Evolutionary conservation across 2,329 filamentous ascomycete genomes (phyloP).

Genomic region (Biscogniauxia sp.): DNA sequence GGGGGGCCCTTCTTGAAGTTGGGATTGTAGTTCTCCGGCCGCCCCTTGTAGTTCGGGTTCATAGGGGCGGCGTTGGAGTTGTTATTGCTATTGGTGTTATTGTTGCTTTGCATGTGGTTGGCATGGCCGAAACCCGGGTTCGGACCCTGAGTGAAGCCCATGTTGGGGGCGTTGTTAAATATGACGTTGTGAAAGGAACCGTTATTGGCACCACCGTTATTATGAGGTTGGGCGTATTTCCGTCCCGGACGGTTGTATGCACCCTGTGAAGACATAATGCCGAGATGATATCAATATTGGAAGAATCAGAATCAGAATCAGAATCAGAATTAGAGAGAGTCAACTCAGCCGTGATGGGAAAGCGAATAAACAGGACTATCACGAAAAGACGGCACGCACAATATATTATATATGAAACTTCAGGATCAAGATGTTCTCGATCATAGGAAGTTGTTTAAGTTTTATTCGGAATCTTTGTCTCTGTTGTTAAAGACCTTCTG

Average conservation of each 20-base stretch:
- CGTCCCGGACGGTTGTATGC: too few relatives aligned
- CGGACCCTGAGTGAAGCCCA: too few relatives aligned
- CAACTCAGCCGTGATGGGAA: not conserved
- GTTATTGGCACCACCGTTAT: too few relatives aligned
- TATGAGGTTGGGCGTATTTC: too few relatives aligned
- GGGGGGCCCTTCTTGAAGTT: not conserved
- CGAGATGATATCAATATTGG: not conserved
- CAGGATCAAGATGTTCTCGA: too few relatives aligned
- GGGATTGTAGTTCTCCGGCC: slow-evolving; percentile 1
- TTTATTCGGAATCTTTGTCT: not conserved
- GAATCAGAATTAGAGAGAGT: not conserved
- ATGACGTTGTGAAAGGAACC: too few relatives aligned
- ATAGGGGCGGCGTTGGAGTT: not conserved
- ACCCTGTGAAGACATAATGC: not conserved
- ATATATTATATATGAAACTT: not conserved
- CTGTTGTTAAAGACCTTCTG: not conserved
- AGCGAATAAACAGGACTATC: not conserved
- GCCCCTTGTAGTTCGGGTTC: slow-evolving; percentile 1
- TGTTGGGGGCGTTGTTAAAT: too few relatives aligned
- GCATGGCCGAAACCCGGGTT: too few relatives aligned
- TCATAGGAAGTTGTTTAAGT: too few relatives aligned
- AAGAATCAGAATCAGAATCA: not conserved
- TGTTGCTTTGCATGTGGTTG: not conserved
- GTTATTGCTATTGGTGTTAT: not conserved
- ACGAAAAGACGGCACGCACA: not conserved